A percentile compares a stretch with the other conserved stretches of the same genome.
Evolutionary conservation across 1,139 yeast genomes (phyloP).

Genomic region (Geotrichum histeridarum): DNA sequence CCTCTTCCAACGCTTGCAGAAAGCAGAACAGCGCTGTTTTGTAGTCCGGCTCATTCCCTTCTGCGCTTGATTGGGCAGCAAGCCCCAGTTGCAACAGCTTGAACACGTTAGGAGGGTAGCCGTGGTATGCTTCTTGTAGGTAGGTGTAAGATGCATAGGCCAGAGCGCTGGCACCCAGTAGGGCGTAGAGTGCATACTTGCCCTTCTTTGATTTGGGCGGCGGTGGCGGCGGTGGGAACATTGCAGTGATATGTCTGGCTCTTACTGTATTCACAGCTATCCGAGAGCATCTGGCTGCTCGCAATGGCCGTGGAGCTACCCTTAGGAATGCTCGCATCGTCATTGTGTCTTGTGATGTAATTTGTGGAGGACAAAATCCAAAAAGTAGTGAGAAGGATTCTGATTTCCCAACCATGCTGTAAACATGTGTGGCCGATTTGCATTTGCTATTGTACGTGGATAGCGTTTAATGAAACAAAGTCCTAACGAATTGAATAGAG

Average conservation of each 20-base stretch:
- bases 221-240: conserved; percentile 9
- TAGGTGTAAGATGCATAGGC: conserved; percentile 12
- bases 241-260: neutral
- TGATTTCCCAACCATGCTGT: neutral
- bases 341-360: neutral
- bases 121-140: conserved; percentile 28
- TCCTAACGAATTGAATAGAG: neutral
- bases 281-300: neutral
- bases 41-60: conserved; percentile 47
- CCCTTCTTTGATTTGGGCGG: neutral
- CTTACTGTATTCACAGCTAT: neutral
- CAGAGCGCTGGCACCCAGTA: neutral
- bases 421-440: conserved; percentile 23
- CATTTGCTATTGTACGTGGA: conserved; percentile 18
- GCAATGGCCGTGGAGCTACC: neutral
- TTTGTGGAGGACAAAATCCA: neutral
- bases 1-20: conserved; percentile 48
- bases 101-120: conserved; percentile 58
- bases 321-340: neutral
- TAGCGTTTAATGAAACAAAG: neutral
- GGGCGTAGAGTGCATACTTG: neutral
- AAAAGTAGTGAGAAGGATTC: neutral
- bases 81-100: conserved; percentile 63
- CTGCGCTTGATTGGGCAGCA: conserved; percentile 58
- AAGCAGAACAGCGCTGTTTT: conserved; percentile 65